Base-by-base conservation (phyloP, 208 protist genomes). In the Angomonas deanei region DNA sequence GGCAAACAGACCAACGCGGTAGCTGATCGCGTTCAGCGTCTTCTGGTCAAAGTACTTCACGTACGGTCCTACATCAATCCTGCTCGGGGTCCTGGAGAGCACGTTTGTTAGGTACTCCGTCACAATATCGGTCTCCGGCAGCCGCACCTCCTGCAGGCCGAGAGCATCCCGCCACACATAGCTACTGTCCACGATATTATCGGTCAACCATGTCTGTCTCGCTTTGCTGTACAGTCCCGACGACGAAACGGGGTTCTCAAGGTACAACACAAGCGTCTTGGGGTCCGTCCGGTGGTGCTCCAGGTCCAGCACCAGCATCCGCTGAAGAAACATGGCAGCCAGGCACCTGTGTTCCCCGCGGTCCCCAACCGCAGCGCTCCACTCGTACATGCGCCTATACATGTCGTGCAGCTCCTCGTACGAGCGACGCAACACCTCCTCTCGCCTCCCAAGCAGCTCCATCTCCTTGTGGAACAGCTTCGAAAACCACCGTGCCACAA, bases 231-330 rank as follows among this genome's bases (percentile, higher is more conserved):
- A 65, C n/a, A 52, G 6, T 24, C 13, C 5, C n/a, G 30, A 3
- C 5, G 13, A 19, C 30, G 23, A 38, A 17, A 53, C 32, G 2
- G 60, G 60, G 60, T 53, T 15, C 32, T 55, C 38, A 28, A 56
- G 26, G 30, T 65, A 65, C 48, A 39, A 17, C 8, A 56, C 2
- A 15, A 65, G 46, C 19, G 48, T 28, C 47, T 65, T 50, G 27
- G 32, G 27, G 48, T 34, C 17, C 26, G 56, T 21, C 28, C 3
- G 13, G 47, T 65, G 49, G 47, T 21, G 23, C 15, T 55, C 60
- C 60, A 65, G 15, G 47, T 65, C 48, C 27, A 54, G 32, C 6
- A 34, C 46, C 1, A 65, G 60, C 48, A 65, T 61, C 34, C 39
- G 21, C 23, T 34, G 55, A 1, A 61, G 34, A 46, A 61, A n/a